These are phyloP conservation scores for Leptomonas pyrrhocoris DNA, from an alignment of 208 protist genomes.

Conservation along the genomic window DNA sequence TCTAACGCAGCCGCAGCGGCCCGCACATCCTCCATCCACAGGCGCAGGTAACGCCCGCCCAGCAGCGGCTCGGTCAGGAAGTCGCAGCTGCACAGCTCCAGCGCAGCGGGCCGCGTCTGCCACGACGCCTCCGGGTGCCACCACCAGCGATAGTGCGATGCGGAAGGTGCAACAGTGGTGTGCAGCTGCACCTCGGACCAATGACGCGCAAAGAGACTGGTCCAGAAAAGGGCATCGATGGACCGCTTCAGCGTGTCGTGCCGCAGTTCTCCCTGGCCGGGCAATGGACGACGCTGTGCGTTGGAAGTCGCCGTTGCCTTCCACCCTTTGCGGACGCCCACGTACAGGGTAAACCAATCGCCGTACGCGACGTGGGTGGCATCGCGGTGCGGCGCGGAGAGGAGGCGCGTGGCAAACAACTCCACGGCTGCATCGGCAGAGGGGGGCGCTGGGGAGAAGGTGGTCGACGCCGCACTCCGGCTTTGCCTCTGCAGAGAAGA, in stretches of 20 bases:
- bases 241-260: slow-evolving; percentile 11
- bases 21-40: slow-evolving; percentile 51
- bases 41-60: slow-evolving; percentile 43
- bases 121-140: slow-evolving; percentile 7
- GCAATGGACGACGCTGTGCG: background rate
- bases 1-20: slow-evolving; percentile 5
- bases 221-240: slow-evolving; percentile 57
- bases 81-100: slow-evolving; percentile 32
- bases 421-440: slow-evolving; percentile 19
- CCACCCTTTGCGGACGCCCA: slow-evolving; percentile 36
- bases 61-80: slow-evolving; percentile 73
- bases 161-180: background rate
- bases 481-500: background rate
- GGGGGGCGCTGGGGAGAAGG: background rate
- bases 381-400: slow-evolving; percentile 64
- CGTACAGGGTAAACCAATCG: slow-evolving; percentile 74
- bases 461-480: background rate
- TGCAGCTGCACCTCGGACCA: slow-evolving; percentile 55
- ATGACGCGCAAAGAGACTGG: slow-evolving; percentile 61
- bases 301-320: background rate
- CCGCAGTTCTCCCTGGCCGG: background rate
- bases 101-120: background rate
- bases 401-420: slow-evolving; percentile 40
- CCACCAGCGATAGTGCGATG: slow-evolving; percentile 39
- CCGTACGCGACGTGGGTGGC: slow-evolving; percentile 63